Conservation (phyloP, 1,284 basidiomycete species). For the Apiotrichum gamsii region DNA sequence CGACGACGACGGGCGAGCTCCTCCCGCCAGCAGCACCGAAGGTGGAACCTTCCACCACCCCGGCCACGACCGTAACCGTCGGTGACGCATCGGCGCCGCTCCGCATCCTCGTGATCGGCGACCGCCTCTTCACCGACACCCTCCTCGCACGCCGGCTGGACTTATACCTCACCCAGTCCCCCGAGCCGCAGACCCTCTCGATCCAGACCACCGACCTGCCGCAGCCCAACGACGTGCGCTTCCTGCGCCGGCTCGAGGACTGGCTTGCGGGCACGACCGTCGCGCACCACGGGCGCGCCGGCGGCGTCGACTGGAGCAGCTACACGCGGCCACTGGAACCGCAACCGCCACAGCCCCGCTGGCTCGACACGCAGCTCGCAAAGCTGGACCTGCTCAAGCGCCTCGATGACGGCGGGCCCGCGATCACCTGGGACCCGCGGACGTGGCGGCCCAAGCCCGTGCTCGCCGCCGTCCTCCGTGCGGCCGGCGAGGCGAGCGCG, state of each 20-base stretch:
- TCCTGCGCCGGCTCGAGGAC: slow-evolving; percentile 42
- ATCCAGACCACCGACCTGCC: slow-evolving; percentile 42
- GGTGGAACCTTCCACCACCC: not conserved
- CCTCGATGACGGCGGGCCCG: slow-evolving; percentile 10
- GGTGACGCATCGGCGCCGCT: slow-evolving; percentile 44
- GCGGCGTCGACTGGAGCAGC: slow-evolving; percentile 3
- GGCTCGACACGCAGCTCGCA: not conserved
- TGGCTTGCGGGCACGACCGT: slow-evolving; percentile 19
- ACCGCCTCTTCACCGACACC: slow-evolving; percentile 84
- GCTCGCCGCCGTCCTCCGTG: not conserved
- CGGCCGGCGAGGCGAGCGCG: not conserved
- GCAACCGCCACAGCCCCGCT: not conserved
- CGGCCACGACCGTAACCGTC: not conserved
- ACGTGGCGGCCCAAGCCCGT: slow-evolving; percentile 18
- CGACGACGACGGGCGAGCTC: slow-evolving; percentile 1
- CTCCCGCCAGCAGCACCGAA: not conserved
- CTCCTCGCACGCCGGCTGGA: slow-evolving; percentile 68
- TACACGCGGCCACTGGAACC: not conserved
- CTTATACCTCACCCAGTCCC: slow-evolving; percentile 17
- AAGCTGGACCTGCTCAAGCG: not conserved
- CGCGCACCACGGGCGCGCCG: slow-evolving; percentile 15
- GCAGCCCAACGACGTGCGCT: slow-evolving; percentile 35
- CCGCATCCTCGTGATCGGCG: slow-evolving; percentile 71
- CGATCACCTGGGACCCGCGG: slow-evolving; percentile 21
- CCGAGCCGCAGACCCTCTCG: slow-evolving; percentile 4